Conservation (phyloP, 352 stramenopile genomes). For the Globisporangium canariense region DNA sequence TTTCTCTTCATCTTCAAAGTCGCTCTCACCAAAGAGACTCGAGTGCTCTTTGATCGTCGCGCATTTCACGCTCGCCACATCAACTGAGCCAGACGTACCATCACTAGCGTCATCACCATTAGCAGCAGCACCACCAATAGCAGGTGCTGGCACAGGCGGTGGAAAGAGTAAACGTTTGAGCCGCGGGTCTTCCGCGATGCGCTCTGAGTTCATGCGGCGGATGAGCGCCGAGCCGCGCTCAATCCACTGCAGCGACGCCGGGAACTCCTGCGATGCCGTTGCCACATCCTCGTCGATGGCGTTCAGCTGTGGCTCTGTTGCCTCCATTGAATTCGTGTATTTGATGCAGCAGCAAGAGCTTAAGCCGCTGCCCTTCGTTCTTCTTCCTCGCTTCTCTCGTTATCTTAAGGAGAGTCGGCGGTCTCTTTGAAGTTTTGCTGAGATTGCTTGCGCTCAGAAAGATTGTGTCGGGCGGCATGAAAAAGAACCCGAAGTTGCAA, state of each 20-base stretch:
- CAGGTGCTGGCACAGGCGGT: conserved; percentile 20
- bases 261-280: conserved; percentile 24
- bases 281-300: conserved; percentile 7
- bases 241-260: conserved; percentile 58
- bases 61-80: neutral
- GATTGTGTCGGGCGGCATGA: neutral
- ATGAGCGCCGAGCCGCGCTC: conserved; percentile 82
- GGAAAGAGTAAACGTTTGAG: conserved; percentile 60
- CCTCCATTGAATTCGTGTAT: neutral
- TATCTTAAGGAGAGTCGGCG: neutral
- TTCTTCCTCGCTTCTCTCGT: neutral
- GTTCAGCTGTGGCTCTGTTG: neutral
- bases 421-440: conserved; percentile 9
- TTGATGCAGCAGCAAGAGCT: neutral
- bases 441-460: neutral
- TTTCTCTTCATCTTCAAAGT: conserved; percentile 32
- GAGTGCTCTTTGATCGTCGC: conserved; percentile 15
- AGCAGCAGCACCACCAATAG: conserved; percentile 9
- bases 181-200: conserved; percentile 78
- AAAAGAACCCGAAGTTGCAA: conserved; percentile 2
- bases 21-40: conserved; percentile 21
- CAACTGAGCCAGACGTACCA: neutral
- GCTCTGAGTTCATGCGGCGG: conserved; percentile 87
- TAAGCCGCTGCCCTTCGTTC: neutral
- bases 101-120: neutral